Base-by-base conservation (phyloP, 225 moss, liverwort and hornwort species). In the Polytrichum formosum region DNA sequence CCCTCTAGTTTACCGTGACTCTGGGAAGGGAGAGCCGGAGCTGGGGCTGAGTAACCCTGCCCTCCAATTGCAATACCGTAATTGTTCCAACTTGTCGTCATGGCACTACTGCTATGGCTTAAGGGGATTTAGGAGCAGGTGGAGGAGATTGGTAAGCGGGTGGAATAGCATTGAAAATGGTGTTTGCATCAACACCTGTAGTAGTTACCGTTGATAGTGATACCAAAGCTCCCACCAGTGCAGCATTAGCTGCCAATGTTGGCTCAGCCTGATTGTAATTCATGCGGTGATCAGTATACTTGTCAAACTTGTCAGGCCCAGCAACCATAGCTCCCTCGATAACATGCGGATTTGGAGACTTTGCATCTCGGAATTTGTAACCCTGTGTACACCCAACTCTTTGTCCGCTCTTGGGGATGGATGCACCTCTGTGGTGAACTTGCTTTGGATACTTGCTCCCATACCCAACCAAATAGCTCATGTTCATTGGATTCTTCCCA, bases 371-470 rank as follows among this genome's bases (percentile, higher is more conserved):
- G 80, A 30, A 98, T 56, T 80, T 71, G 55, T 21, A 25, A 19
- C 94, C 94, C 30, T 86, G 89, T 55, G 54, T 71, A 25, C 97
- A 98, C 7, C 74, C 70, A 66, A 89, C 87, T n/a, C 62, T 78
- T 17, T 75, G 78, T 28, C 76, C 84, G 55, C 80, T 27, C 22
- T 79, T 78, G 22, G 97, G 97, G 27, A 88, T 88, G 6, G 94
- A 98, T 19, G 94, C 92, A 2, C 67, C 94, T 65, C 97, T 79
- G 76, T 98, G 97, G 71, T 98, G 97, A 16, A 94, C 94, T 83
- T 94, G 94, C 67, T 61, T 74, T 6, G 97, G 97, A 71, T 90
- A 98, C 61, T 79, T 92, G 31, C 84, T 85, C 64, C 90, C 81
- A 58, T 88, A 98, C 29, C 97, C 97, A 1, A 88, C 90, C 56